Conservation (phyloP, 2,329 filamentous ascomycete species). For the Dactylellina leptospora region DNA sequence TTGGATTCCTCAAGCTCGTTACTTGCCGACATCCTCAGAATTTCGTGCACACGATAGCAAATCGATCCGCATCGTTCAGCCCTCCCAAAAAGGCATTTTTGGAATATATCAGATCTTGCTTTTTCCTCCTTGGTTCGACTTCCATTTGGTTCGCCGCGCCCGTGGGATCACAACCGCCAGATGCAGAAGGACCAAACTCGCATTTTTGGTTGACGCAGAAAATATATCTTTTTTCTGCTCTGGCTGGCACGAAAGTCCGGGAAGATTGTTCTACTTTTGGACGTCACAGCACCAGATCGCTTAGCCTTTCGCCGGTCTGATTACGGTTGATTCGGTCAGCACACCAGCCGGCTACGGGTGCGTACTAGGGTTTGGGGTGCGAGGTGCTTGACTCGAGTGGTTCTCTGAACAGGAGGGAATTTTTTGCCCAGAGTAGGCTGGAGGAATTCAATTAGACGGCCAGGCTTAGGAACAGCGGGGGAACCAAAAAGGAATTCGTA, state of each 20-base stretch:
- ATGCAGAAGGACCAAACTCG: conserved; percentile 52
- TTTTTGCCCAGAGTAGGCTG: conserved; percentile 48
- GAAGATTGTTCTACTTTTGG: conserved; percentile 48
- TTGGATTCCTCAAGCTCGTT: conserved; percentile 32
- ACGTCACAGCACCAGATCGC: conserved; percentile 32
- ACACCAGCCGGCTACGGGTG: conserved; percentile 27
- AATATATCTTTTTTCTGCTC: conserved; percentile 11
- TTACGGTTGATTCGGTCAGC: conserved; percentile 39
- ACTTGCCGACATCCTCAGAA: conserved; percentile 22
- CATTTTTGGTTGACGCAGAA: conserved; percentile 52
- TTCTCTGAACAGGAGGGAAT: conserved; percentile 40
- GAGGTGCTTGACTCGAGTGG: conserved; percentile 36
- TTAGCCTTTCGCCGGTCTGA: conserved; percentile 48
- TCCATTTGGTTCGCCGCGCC: conserved; percentile 22
- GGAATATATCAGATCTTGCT: conserved; percentile 20
- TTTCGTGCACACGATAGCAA: conserved; percentile 4
- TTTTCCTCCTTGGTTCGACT: conserved; percentile 24
- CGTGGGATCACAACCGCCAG: conserved; percentile 32
- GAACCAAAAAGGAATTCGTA: conserved; percentile 42
- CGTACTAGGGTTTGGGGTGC: conserved; percentile 7
- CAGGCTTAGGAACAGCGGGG: conserved; percentile 35
- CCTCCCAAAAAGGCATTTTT: conserved; percentile 29
- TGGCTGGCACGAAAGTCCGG: conserved; percentile 8
- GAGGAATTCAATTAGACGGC: conserved; percentile 34
- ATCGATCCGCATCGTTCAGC: conserved; percentile 21